Conservation (phyloP, 768 basidiomycete species). For the Filobasidium wieringae region DNA sequence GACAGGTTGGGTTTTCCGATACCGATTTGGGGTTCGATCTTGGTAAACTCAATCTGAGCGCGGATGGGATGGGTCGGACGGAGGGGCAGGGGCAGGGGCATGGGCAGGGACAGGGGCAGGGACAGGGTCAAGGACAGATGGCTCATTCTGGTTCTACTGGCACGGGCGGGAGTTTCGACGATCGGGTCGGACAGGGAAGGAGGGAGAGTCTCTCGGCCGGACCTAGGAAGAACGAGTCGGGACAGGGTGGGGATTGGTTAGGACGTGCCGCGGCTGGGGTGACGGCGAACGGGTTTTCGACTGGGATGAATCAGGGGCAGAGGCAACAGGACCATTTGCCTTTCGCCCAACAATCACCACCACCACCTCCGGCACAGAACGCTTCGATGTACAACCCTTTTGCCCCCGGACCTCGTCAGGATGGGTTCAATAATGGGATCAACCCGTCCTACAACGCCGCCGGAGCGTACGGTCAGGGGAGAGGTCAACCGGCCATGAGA, state of each 20-base stretch:
- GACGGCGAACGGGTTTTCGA: no score
- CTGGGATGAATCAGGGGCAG: no score
- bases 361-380: no score
- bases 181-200: background rate
- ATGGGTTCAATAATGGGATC: background rate
- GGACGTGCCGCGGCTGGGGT: no score
- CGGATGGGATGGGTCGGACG: background rate
- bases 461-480: no score
- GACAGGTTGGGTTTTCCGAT: constrained; percentile 21
- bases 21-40: constrained; percentile 25
- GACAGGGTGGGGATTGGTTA: background rate
- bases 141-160: background rate
- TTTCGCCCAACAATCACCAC: no score
- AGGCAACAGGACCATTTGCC: no score
- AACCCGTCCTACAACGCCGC: background rate
- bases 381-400: no score
- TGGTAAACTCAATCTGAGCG: constrained; percentile 20
- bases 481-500: no score
- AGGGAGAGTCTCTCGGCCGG: background rate
- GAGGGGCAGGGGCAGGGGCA: background rate
- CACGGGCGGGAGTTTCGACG: background rate
- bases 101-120: background rate
- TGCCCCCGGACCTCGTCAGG: background rate
- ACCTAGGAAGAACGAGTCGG: background rate
- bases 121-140: background rate